Conservation (phyloP, 768 basidiomycete genomes). For the Pleurotus cornucopiae region DNA sequence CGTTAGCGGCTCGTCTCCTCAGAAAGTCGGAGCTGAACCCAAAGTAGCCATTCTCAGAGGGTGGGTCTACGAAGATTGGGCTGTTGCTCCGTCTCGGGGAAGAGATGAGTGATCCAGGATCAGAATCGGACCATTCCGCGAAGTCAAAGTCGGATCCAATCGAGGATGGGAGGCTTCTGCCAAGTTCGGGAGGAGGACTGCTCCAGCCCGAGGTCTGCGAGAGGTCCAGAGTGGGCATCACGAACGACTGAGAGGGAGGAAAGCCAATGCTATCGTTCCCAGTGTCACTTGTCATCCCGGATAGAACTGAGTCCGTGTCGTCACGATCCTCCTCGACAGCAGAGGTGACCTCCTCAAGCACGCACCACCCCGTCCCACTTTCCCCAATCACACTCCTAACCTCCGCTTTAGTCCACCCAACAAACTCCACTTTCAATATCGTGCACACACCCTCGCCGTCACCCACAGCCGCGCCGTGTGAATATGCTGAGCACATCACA, state of each 20-base stretch:
- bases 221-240: conserved; percentile 76
- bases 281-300: conserved; percentile 21
- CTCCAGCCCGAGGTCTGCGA: conserved; percentile 24
- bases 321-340: conserved; percentile 28
- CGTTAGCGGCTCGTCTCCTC: conserved; percentile 11
- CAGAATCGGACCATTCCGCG: conserved; percentile 12
- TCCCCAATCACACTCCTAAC: conserved; percentile 70
- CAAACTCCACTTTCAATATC: conserved; percentile 63
- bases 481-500: conserved; percentile 60
- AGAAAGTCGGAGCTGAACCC: conserved; percentile 38
- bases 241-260: conserved; percentile 54
- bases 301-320: conserved; percentile 25
- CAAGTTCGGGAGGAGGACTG: not conserved
- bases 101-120: conserved; percentile 10
- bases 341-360: conserved; percentile 48
- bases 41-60: conserved; percentile 30
- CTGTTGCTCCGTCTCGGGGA: conserved; percentile 13
- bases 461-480: conserved; percentile 26
- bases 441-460: conserved; percentile 49
- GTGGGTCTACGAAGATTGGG: conserved; percentile 22
- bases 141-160: not conserved
- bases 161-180: not conserved
- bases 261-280: conserved; percentile 31
- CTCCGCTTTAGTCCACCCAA: conserved; percentile 65
- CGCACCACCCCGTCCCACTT: conserved; percentile 72